Conservation (phyloP, 768 basidiomycete species). For the Serpula lacrymans region DNA sequence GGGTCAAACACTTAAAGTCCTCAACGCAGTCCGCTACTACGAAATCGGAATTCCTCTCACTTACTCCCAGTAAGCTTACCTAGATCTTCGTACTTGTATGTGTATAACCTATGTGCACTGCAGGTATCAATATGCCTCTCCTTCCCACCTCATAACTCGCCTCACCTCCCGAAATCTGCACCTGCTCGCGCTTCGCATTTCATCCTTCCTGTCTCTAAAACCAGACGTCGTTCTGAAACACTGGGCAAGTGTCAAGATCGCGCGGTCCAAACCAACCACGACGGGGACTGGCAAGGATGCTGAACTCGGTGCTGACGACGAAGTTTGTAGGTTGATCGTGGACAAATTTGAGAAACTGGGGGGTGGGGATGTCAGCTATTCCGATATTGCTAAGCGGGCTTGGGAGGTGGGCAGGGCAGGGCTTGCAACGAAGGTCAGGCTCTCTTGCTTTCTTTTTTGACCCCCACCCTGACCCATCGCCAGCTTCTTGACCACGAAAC, state of each 20-base stretch:
- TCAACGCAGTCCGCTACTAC: slow-evolving; percentile 89
- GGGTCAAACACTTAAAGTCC: slow-evolving; percentile 88
- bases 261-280: slow-evolving; percentile 59
- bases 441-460: neutral
- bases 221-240: slow-evolving; percentile 88
- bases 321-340: slow-evolving; percentile 79
- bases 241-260: slow-evolving; percentile 94
- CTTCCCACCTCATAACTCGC: slow-evolving; percentile 75
- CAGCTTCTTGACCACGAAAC: slow-evolving; percentile 91
- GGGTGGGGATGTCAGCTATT: slow-evolving; percentile 79
- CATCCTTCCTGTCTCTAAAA: slow-evolving; percentile 76
- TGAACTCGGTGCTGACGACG: slow-evolving; percentile 68
- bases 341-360: slow-evolving; percentile 86
- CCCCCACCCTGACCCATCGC: neutral
- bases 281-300: slow-evolving; percentile 50
- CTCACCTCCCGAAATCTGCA: slow-evolving; percentile 87
- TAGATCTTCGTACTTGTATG: neutral
- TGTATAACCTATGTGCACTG: slow-evolving; percentile 3
- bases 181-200: slow-evolving; percentile 88
- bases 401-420: slow-evolving; percentile 84
- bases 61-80: slow-evolving; percentile 70
- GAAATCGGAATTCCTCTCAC: slow-evolving; percentile 94
- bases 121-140: slow-evolving; percentile 82
- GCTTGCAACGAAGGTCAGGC: slow-evolving; percentile 76
- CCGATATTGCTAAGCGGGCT: slow-evolving; percentile 90